Evolutionary conservation across 345 rosid species (phyloP).

Genomic region (Angophora floribunda): DNA sequence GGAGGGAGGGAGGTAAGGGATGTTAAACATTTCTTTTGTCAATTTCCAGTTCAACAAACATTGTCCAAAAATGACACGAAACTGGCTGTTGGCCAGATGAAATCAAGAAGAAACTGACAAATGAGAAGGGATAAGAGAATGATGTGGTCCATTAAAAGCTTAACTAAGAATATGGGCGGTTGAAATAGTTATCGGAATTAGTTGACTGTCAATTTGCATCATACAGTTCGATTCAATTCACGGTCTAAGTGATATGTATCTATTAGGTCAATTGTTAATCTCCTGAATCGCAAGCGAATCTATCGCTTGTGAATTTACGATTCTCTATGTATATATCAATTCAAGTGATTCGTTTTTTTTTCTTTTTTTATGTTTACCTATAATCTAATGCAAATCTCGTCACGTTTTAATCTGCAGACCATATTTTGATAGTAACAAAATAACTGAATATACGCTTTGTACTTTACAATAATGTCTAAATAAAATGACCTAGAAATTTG

Average conservation of each 20-base stretch:
- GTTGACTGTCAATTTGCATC: neutral
- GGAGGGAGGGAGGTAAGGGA: neutral
- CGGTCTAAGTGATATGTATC: neutral
- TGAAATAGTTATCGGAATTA: neutral
- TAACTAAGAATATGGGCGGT: neutral
- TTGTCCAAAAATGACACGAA: neutral
- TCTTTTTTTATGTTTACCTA: neutral
- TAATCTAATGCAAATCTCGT: neutral
- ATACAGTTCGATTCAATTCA: neutral
- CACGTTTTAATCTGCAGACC: neutral
- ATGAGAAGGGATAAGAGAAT: neutral
- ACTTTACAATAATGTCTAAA: neutral
- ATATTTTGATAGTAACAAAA: neutral
- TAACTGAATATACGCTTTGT: neutral
- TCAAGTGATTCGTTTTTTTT: neutral
- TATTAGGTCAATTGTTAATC: neutral
- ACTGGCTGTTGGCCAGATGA: neutral
- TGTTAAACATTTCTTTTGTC: neutral
- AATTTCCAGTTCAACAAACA: neutral
- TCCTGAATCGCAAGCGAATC: neutral
- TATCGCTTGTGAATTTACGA: neutral
- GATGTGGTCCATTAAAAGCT: neutral
- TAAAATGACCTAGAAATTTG: neutral
- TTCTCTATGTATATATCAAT: neutral
- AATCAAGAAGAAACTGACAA: neutral